Evolutionary conservation across 164 flowering plant species (phyloP), one percentile per base, ranked within the genome.

Genomic region (Amborella trichopoda): DNA sequence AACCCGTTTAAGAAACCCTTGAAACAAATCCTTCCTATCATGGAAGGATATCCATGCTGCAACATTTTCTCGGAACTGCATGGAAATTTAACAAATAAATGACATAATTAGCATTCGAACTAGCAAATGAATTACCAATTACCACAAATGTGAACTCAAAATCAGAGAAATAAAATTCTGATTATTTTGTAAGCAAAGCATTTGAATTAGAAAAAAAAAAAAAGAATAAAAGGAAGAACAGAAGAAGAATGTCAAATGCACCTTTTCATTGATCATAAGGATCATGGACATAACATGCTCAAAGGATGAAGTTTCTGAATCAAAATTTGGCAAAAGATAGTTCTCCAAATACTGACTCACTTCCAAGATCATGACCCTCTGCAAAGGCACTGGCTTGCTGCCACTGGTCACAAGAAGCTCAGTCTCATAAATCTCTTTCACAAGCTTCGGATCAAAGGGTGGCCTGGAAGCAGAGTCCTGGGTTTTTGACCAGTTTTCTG

Each of bases 271-370:
- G 47, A 93, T 63, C 96, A 93, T 88, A 36, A 93, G 74, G 14
- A 93, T 77, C 86, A 93, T 88, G 1, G 94, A 82, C 95, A 93
- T 87, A 2, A 93, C 80, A 61, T 88, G 99, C 83, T 93, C 96
- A 50, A 84, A 93, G 1, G 79, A 57, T 1, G 99, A 74, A 0
- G 70, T 72, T 37, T 71, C 77, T 0, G 91, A 69, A 48, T 77
- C 81, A 30, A 91, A 91, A 69, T 87, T 70, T 1, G 96, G 96
- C 96, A 86, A 87, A 18, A 93, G 64, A 53, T 88, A 93, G 44
- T 88, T 88, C 80, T 88, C 96, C 71, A 88, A 60, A 48, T 93
- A 88, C 82, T 84, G 99, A 43, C 95, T 87, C 4, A 91, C 95
- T 52, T 91, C 99, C 56, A 87, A 43, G 51, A 87, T 67, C 96